Base-by-base conservation (phyloP, 331 rosid species). In the Acacia concinna region DNA sequence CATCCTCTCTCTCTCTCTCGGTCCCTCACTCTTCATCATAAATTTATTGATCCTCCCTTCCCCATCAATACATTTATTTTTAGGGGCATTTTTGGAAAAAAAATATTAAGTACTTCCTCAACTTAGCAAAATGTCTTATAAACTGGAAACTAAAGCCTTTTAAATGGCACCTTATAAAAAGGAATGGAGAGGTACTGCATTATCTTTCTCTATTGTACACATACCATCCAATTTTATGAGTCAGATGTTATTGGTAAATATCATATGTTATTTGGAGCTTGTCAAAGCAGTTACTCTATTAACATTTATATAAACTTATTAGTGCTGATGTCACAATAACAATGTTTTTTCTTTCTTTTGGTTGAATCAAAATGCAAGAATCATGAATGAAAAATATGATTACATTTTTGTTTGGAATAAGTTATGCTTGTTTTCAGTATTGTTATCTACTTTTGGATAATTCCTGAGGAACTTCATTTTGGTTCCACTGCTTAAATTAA, bases 241-340 rank as follows among this genome's bases (percentile, higher is more conserved):
- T 60, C 30, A 8, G 41, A 31, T 62, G 66, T 40, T 38, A 34
- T 8, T 35, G 47, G 47, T 46, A 47, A 20, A 44, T 81, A 40
- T 21, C 68, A 57, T 54, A 54, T 73, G 57, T 57, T 70, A 25
- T 46, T 38, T 85, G 68, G 71, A 78, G 43, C 25, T 78, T 81
- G 51, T 78, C 46, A 21, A 43, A 28, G 51, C 40, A 60, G 57
- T 52, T 49, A 60, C 32, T 62, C 8, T 54, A 13, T 74, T 12
- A 13, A 12, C 8, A 65, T 34, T 5, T 59, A 20, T 67, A 14
- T 60, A 68, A 37, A n/a, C 21, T 71, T 73, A 57, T 49, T 9
- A n/a, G 17, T 31, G 52, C 31, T 74, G 74, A 38, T 27, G 68
- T 73, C 32, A 28, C 30, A 44, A 17, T 73, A 64, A 38, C 40